These are phyloP conservation scores for Plasmodium vinckei DNA, from an alignment of 169 alveolate species.

Conservation along the genomic window DNA sequence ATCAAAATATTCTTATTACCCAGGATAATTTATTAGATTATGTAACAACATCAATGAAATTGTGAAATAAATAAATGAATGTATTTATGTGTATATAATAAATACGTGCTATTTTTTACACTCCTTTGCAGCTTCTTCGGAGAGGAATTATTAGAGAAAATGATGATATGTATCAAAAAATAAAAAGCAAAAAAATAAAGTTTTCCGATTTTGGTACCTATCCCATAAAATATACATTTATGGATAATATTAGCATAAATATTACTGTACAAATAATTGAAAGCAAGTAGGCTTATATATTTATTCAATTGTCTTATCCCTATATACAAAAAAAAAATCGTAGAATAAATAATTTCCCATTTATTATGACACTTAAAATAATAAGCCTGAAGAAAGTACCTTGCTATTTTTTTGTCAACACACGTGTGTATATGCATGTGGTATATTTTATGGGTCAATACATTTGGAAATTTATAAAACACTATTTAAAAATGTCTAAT, in stretches of 20 bases:
- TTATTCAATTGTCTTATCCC: too few species aligned
- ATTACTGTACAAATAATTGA: constrained; percentile 40
- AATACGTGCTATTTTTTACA: not conserved
- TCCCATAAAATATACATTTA: constrained; percentile 60
- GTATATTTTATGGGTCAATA: too few species aligned
- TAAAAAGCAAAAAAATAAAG: constrained; percentile 69
- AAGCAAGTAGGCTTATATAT: not conserved
- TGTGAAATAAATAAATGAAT: too few species aligned
- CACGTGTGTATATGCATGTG: too few species aligned
- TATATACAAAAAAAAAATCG: too few species aligned
- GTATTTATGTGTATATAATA: not conserved
- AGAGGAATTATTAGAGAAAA: constrained; percentile 71
- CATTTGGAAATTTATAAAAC: too few species aligned
- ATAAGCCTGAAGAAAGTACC: too few species aligned
- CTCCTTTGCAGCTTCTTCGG: constrained; percentile 24
- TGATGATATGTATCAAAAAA: constrained; percentile 67
- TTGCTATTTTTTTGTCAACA: too few species aligned
- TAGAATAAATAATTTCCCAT: too few species aligned
- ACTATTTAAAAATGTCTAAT: too few species aligned
- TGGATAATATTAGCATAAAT: constrained; percentile 44
- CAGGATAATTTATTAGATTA: constrained; percentile 57
- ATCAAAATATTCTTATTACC: constrained; percentile 39
- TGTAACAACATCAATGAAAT: constrained; percentile 6
- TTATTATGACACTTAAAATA: too few species aligned
- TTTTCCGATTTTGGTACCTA: constrained; percentile 54